Evolutionary conservation across 495 filamentous ascomycete genomes (phyloP).

Genomic region (Podospora conica): DNA sequence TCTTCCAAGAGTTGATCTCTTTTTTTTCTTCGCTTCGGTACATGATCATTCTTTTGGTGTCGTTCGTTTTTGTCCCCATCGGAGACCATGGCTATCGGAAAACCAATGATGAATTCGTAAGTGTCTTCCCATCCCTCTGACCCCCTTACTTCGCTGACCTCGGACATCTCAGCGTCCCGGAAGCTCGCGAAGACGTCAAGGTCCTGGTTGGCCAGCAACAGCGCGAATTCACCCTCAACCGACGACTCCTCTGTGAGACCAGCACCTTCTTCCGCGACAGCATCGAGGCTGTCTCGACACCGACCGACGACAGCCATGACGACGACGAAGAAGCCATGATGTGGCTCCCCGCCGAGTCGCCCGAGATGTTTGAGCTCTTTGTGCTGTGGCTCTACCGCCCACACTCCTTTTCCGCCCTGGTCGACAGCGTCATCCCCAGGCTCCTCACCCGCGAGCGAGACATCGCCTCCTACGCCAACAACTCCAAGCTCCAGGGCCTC

Average conservation of each 20-base stretch:
- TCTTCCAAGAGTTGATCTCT: conserved; percentile 2
- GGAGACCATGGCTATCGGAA: neutral
- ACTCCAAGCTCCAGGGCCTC: conserved; percentile 19
- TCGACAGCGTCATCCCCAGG: conserved; percentile 29
- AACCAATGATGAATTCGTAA: neutral
- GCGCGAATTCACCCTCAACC: conserved; percentile 36
- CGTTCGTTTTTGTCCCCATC: neutral
- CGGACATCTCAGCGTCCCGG: conserved; percentile 15
- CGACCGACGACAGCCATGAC: conserved; percentile 4
- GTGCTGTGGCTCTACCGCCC: conserved; percentile 40
- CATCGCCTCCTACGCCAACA: conserved; percentile 13
- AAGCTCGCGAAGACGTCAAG: conserved; percentile 29
- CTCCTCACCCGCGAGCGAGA: conserved; percentile 11
- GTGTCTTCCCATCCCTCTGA: neutral
- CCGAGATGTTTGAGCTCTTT: conserved; percentile 44
- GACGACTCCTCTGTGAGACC: conserved; percentile 32
- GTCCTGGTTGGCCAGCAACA: conserved; percentile 39
- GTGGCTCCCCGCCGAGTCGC: conserved; percentile 36
- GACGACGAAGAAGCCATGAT: conserved; percentile 26
- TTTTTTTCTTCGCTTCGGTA: neutral
- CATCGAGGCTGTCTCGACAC: conserved; percentile 21
- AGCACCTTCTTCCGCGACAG: conserved; percentile 38
- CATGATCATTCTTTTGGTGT: neutral
- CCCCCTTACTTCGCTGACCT: neutral
- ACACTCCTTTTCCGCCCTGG: conserved; percentile 29